Evolutionary conservation across 768 basidiomycete species (phyloP).

Genomic region (Lactarius hengduanensis): DNA sequence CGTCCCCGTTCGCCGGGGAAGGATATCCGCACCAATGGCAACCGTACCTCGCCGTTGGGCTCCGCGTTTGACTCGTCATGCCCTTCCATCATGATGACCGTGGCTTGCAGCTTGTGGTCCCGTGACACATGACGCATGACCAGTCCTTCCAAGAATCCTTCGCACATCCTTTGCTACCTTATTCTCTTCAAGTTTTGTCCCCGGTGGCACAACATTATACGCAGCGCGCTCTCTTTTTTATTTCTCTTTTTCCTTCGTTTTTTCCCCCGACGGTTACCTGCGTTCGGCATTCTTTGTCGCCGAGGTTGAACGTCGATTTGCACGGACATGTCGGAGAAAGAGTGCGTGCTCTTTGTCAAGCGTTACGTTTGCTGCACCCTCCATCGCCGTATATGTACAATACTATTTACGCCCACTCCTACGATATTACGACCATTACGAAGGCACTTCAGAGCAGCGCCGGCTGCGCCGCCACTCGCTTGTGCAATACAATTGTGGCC

Average conservation of each 20-base stretch:
- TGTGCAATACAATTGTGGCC: not conserved
- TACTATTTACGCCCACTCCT: not conserved
- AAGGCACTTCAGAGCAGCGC: not conserved
- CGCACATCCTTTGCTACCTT: not conserved
- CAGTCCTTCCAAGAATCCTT: no score
- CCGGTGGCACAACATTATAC: not conserved
- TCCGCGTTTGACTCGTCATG: no score
- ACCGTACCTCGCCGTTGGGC: not conserved
- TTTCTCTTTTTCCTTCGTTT: not conserved
- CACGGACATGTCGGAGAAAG: not conserved
- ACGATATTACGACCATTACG: not conserved
- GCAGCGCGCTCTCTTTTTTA: not conserved
- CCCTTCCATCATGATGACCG: not conserved
- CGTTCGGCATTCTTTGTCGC: not conserved
- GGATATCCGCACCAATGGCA: conserved; percentile 5
- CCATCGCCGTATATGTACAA: not conserved
- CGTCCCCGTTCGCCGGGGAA: not conserved
- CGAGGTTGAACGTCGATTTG: not conserved
- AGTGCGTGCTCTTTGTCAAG: not conserved
- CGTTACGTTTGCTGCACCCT: not conserved
- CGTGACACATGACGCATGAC: no score
- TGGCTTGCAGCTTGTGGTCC: not conserved
- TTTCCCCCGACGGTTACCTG: not conserved
- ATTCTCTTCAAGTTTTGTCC: conserved; percentile 1
- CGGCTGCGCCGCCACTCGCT: not conserved